Conservation (phyloP, 495 filamentous ascomycete species). For the Lasiosphaeriaceae sp. region DNA sequence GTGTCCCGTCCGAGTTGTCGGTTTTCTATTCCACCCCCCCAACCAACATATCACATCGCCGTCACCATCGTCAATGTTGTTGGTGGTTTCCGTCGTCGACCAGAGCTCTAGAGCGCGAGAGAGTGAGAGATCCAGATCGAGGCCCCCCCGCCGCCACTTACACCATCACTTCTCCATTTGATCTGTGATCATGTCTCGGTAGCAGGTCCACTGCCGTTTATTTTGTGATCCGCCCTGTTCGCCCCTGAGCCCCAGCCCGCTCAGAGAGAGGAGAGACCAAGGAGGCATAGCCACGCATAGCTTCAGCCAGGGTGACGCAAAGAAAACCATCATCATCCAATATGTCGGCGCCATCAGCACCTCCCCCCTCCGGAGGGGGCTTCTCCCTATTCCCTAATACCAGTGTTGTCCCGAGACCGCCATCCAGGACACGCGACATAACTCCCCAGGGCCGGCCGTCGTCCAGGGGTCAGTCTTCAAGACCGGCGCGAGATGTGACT, state of each 20-base stretch:
- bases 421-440: constrained; percentile 31
- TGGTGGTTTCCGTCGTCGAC: neutral
- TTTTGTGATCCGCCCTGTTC: neutral
- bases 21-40: neutral
- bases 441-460: constrained; percentile 37
- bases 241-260: neutral
- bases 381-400: constrained; percentile 50
- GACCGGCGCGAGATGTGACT: constrained; percentile 14
- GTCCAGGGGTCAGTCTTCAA: constrained; percentile 15
- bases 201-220: constrained; percentile 13
- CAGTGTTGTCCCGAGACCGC: constrained; percentile 29
- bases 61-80: constrained; percentile 2
- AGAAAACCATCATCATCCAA: constrained; percentile 3
- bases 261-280: constrained; percentile 1
- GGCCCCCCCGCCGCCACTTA: too few relatives aligned
- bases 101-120: too few relatives aligned
- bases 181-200: constrained; percentile 24
- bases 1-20: neutral
- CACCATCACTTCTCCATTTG: neutral
- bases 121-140: too few relatives aligned
- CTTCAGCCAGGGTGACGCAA: too few relatives aligned
- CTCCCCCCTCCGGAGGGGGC: constrained; percentile 36
- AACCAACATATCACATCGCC: neutral
- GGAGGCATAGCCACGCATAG: neutral
- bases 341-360: constrained; percentile 30